Base-by-base conservation (phyloP, 2,329 filamentous ascomycete genomes). In the Paraphaeosphaeria sporulosa region DNA sequence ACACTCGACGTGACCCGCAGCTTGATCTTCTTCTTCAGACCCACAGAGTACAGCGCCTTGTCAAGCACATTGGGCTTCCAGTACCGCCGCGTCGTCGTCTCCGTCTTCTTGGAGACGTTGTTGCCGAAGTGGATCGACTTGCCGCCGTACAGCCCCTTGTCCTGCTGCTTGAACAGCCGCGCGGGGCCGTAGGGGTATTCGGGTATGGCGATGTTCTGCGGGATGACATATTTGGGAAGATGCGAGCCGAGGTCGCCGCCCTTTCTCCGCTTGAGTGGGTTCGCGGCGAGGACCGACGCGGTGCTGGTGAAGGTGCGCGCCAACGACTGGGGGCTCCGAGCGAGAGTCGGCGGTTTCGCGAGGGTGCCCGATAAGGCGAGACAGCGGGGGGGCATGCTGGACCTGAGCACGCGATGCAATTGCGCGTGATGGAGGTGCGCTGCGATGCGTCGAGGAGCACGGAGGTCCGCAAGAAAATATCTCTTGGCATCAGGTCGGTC, bases 71-170 rank as follows among this genome's bases (percentile, higher is more conserved):
- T 95, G 62, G 90, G 91, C 54, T 87, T 84, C 92, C 92, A 95
- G 68, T 84, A 81, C 59, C 91, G 87, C 49, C 88, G 86, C 54
- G 88, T 89, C 81, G 93, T 94, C 72, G 86, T 85, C 74, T 89
- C 85, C 72, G 89, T 85, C 69, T 88, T 84, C 67, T 85, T 82
- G 47, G 87, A 88, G 53, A 94, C 88, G 68, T 87, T 90, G 85
- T 94, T 93, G 76, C 92, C 92, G 78, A 90, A 93, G 53, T 88
- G 90, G 74, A 94, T 90, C 71, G 87, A 87, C 64, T 87, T 82
- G 43, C 80, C 80, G 68, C 89, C 92, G 80, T 91, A 93, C 9
- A 93, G 87, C 48, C 90, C 90, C 60, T 81, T 84, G 82, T 93
- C 92, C 68, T 89, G 89, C 79, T 95, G 92, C 81, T 94, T 94